Conservation (phyloP, 345 rosid genomes). For the Moringa oleifera region DNA sequence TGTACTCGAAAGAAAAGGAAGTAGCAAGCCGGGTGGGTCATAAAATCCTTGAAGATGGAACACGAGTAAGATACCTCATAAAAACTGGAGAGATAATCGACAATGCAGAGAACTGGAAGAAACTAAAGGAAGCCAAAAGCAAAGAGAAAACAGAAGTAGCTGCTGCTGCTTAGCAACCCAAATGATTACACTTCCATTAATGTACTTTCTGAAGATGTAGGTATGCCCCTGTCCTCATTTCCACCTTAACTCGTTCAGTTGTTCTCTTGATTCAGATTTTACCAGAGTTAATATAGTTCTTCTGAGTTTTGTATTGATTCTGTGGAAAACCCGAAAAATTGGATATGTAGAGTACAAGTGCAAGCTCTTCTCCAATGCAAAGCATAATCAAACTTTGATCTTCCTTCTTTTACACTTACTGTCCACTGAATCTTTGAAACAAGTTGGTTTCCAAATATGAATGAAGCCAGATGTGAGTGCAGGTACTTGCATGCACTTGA, state of each 20-base stretch:
- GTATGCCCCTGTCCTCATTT: neutral
- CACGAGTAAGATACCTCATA: conserved; percentile 60
- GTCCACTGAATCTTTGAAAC: too few relatives aligned
- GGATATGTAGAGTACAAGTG: neutral
- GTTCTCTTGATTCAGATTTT: neutral
- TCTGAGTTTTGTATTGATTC: neutral
- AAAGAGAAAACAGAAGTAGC: conserved; percentile 56
- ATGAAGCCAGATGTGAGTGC: too few relatives aligned
- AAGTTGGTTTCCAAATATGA: too few relatives aligned
- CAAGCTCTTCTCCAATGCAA: neutral
- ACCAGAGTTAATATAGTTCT: neutral
- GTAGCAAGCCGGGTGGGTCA: conserved; percentile 83
- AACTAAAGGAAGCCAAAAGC: conserved; percentile 55
- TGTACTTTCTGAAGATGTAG: neutral
- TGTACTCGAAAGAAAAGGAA: conserved; percentile 75
- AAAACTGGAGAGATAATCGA: conserved; percentile 90
- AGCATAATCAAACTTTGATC: too few relatives aligned
- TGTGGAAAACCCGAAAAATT: neutral
- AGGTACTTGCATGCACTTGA: too few relatives aligned
- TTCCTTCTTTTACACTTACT: too few relatives aligned
- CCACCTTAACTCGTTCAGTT: neutral
- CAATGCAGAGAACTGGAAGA: conserved; percentile 63
- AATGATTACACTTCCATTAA: neutral
- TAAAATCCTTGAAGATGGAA: conserved; percentile 65
- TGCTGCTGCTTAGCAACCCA: conserved; percentile 8